Conservation (phyloP, 805 yeast species). For the Cyberlindnera sargentensis region DNA sequence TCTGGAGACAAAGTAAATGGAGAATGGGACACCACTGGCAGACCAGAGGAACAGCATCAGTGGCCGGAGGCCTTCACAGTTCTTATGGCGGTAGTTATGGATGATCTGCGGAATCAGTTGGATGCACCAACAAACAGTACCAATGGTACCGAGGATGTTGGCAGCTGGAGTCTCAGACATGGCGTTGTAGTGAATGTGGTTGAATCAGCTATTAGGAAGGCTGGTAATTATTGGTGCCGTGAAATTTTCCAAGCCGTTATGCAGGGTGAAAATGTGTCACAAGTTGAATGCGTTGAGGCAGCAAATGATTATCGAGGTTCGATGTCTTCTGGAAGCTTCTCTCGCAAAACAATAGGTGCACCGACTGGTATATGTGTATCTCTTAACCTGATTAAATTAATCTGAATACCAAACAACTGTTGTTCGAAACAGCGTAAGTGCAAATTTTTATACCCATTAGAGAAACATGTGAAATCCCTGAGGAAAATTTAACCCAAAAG, state of each 20-base stretch:
- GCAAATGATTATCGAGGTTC: too few relatives aligned
- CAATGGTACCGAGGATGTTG: constrained; percentile 76
- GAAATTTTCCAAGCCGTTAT: not conserved
- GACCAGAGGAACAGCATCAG: constrained; percentile 87
- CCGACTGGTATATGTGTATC: not conserved
- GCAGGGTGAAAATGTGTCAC: not conserved
- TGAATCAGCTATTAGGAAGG: not conserved
- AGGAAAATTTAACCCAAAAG: not conserved
- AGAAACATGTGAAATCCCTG: constrained; percentile 1
- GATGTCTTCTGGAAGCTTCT: too few relatives aligned
- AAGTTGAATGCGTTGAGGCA: too few relatives aligned
- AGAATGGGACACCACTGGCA: constrained; percentile 70
- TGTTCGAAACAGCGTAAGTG: not conserved
- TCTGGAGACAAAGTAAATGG: constrained; percentile 69
- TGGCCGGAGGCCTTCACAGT: constrained; percentile 84
- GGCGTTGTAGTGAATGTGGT: not conserved
- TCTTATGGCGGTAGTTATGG: constrained; percentile 64
- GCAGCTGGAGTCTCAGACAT: constrained; percentile 35
- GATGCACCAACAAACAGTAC: constrained; percentile 89
- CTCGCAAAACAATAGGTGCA: too few relatives aligned
- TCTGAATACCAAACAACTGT: not conserved
- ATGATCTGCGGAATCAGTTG: constrained; percentile 84
- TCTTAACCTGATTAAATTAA: not conserved
- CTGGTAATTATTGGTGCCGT: not conserved
- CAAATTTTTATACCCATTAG: constrained; percentile 1